Base-by-base conservation (phyloP, 148 eudicot species). In the Diospyros lotus region DNA sequence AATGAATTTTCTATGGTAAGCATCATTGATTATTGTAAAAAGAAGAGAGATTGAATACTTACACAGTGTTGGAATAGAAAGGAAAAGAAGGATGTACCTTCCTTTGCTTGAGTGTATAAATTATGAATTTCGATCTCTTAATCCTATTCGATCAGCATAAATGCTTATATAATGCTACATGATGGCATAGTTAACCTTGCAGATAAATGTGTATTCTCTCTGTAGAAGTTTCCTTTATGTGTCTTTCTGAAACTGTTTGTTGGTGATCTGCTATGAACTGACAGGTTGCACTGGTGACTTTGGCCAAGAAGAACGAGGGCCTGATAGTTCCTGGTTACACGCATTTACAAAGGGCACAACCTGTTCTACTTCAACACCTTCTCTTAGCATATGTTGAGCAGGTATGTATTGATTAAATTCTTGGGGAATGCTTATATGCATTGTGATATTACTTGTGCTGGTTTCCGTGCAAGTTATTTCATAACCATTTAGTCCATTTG, bases 271-370 rank as follows among this genome's bases (percentile, higher is more conserved):
- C 38, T 54, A 28, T 74, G 69, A 72, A 79, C 52, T 15, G 81
- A 80, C 84, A 96, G 99, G 89, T 84, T 79, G 70, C 97, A 55
- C 71, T 96, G 75, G 82, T 96, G 66, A 85, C 56, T 56, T 79
- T 96, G 90, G 99, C 98, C 59, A 66, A 81, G 84, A 87, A 86
- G 81, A 93, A 93, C 75, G 91, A 88, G 64, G 94, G 93, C 50
- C 79, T 93, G 78, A 96, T 93, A 64, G 94, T 96, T 84, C 99
- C 99, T 40, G 99, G 99, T 54, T 96, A 93, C 80, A 93, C 98
- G 12, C 99, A 96, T 86, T 73, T 96, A 87, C 99, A 91, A 78
- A 91, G 98, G 84, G 99, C 99, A 45, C 97, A 96, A 41, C 99
- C 99, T 84, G 89, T 96, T 79, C 84, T 93, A 55, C 62, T 93